A percentile compares a stretch with the other conserved stretches of the same genome.
Conservation (phyloP, 768 basidiomycete genomes). For the Suillus clintonianus region DNA sequence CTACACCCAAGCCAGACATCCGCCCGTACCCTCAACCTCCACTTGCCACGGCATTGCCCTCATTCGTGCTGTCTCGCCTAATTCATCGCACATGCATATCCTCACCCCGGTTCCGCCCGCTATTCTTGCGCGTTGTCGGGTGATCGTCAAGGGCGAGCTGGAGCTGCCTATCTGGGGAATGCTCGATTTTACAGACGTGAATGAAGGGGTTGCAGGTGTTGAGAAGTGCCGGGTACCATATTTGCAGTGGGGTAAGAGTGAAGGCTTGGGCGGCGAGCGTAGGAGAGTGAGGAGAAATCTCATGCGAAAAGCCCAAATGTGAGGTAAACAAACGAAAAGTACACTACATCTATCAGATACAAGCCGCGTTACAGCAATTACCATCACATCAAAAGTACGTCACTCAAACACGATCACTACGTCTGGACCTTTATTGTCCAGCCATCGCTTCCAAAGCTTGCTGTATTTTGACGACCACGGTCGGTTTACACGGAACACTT, state of each 20-base stretch:
- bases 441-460: slow-evolving; percentile 42
- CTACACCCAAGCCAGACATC: slow-evolving; percentile 57
- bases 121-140: slow-evolving; percentile 42
- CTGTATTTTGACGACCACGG: slow-evolving; percentile 32
- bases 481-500: slow-evolving; percentile 28
- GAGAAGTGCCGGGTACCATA: slow-evolving; percentile 68
- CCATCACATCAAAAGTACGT: not conserved
- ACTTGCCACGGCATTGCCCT: slow-evolving; percentile 77
- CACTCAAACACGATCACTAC: slow-evolving; percentile 6
- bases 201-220: slow-evolving; percentile 48
- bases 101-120: slow-evolving; percentile 71
- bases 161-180: slow-evolving; percentile 88
- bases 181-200: slow-evolving; percentile 64
- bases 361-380: not conserved
- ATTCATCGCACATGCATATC: slow-evolving; percentile 55
- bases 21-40: slow-evolving; percentile 62
- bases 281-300: slow-evolving; percentile 81
- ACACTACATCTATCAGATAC: not conserved
- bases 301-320: slow-evolving; percentile 81
- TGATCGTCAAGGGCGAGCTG: slow-evolving; percentile 83
- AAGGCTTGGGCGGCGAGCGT: slow-evolving; percentile 71
- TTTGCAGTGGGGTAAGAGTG: slow-evolving; percentile 73
- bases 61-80: slow-evolving; percentile 56
- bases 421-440: slow-evolving; percentile 25
- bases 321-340: slow-evolving; percentile 12